phyloP scores from a whole-genome alignment of 768 basidiomycete genomes.

The Mycena haematopus region DNA sequence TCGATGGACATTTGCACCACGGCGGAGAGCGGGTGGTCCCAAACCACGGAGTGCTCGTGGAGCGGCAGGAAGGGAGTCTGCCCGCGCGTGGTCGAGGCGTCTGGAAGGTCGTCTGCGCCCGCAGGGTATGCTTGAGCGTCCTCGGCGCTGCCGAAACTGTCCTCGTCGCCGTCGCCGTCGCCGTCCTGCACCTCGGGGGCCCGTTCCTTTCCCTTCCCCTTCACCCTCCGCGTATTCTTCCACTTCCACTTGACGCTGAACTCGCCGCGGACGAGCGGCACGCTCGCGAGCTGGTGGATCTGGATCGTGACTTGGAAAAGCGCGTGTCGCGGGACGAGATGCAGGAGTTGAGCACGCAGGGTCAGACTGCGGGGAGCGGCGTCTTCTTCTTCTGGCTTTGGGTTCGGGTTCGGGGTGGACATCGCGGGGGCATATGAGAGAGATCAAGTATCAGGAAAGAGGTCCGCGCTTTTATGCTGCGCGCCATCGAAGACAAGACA shows the following conservation, averaged over 20 bases:
- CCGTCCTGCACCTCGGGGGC: slow-evolving; percentile 2
- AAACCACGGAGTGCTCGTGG: slow-evolving; percentile 67
- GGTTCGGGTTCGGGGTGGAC: not conserved
- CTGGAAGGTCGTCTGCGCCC: not conserved
- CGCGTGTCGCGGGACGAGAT: slow-evolving; percentile 69
- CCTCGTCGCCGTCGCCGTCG: slow-evolving; percentile 10
- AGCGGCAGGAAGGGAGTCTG: slow-evolving; percentile 65
- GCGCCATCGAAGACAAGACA: not conserved
- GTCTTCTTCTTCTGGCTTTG: no score
- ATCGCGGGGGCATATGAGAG: not conserved
- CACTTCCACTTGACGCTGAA: slow-evolving; percentile 78
- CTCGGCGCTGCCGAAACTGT: slow-evolving; percentile 19
- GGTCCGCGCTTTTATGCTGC: not conserved
- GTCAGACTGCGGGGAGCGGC: slow-evolving; percentile 37
- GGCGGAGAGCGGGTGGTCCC: slow-evolving; percentile 64
- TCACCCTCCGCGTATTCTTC: slow-evolving; percentile 51
- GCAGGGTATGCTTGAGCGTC: not conserved
- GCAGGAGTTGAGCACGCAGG: slow-evolving; percentile 56
- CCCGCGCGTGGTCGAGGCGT: slow-evolving; percentile 50
- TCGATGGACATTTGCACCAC: slow-evolving; percentile 67
- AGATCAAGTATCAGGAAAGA: not conserved
- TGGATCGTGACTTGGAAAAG: slow-evolving; percentile 66
- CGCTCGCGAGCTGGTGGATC: slow-evolving; percentile 72
- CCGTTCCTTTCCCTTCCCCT: slow-evolving; percentile 34
- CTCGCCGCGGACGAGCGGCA: slow-evolving; percentile 74